A percentile compares a stretch with the other conserved stretches of the same genome.
Evolutionary conservation across 2,329 filamentous ascomycete genomes (phyloP).

Genomic region (Daldinia sp.): DNA sequence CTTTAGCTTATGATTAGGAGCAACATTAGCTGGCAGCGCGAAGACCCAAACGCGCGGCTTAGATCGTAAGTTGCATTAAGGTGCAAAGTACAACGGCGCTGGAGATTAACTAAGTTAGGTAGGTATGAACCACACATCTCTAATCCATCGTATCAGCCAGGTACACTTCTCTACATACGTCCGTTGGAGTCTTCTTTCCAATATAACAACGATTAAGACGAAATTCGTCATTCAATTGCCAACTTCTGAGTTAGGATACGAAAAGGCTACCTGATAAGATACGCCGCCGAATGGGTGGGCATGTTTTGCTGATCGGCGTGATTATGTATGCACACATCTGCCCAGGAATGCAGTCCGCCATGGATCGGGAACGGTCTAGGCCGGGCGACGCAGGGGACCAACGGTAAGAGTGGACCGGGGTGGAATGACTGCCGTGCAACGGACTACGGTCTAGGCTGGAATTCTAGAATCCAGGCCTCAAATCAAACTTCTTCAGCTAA

Average conservation of each 20-base stretch:
- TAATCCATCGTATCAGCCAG: background rate
- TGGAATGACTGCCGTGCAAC: slow-evolving; percentile 38
- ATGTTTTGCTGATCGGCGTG: background rate
- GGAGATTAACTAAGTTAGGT: too few relatives aligned
- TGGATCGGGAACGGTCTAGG: slow-evolving; percentile 30
- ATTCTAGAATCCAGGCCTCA: slow-evolving; percentile 29
- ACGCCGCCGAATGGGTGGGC: background rate
- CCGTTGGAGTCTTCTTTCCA: background rate
- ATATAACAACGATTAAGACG: background rate
- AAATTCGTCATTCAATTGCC: background rate
- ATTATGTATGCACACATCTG: background rate
- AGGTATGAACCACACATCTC: background rate
- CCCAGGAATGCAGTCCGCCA: slow-evolving; percentile 3
- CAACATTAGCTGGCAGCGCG: background rate
- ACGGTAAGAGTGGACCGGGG: slow-evolving; percentile 29
- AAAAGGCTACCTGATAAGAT: background rate
- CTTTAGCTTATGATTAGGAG: background rate
- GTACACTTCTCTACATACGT: background rate
- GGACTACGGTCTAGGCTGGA: slow-evolving; percentile 36
- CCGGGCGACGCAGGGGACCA: slow-evolving; percentile 35
- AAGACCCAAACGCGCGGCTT: background rate
- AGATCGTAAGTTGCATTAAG: background rate
- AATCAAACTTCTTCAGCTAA: slow-evolving; percentile 14
- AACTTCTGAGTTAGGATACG: background rate
- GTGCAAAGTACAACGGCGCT: background rate